These are phyloP conservation scores for Cytidiella melzeri DNA, from an alignment of 768 basidiomycete species.

Conservation along the genomic window DNA sequence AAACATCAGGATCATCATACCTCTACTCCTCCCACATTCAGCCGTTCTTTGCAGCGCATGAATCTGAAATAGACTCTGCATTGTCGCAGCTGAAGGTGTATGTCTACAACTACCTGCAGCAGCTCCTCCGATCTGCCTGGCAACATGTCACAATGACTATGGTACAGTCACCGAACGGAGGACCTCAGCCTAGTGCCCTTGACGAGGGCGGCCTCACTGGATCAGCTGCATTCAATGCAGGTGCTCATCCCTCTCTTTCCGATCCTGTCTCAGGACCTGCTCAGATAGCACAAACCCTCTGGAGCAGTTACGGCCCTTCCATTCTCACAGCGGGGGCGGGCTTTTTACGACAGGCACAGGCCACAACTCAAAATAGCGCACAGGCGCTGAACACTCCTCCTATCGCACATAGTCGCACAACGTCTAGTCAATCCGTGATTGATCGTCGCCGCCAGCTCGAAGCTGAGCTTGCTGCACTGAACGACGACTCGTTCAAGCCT, in stretches of 20 bases:
- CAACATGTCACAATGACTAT: conserved; percentile 48
- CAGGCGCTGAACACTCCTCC: conserved; percentile 16
- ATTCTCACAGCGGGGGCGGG: conserved; percentile 65
- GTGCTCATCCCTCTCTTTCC: conserved; percentile 38
- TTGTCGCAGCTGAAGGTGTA: conserved; percentile 59
- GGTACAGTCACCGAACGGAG: conserved; percentile 31
- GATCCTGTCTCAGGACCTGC: conserved; percentile 60
- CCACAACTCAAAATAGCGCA: conserved; percentile 15
- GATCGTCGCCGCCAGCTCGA: conserved; percentile 49
- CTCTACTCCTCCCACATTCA: conserved; percentile 75
- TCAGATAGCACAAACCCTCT: conserved; percentile 59
- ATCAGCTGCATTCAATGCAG: conserved; percentile 20
- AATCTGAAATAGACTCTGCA: conserved; percentile 77
- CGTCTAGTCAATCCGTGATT: conserved; percentile 28
- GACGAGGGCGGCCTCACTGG: conserved; percentile 17
- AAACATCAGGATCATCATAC: conserved; percentile 82
- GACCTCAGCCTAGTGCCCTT: conserved; percentile 14
- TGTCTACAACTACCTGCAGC: conserved; percentile 59
- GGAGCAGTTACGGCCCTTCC: conserved; percentile 74
- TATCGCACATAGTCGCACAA: conserved; percentile 14
- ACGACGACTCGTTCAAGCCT: conserved; percentile 12
- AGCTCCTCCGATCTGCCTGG: conserved; percentile 60
- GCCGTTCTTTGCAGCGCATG: conserved; percentile 79
- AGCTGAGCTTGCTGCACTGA: conserved; percentile 50
- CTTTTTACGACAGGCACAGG: conserved; percentile 41